Percentiles rank a stretch among this genome's conserved stretches.
Conservation (phyloP, 257 asterid species). For the Capsicum baccatum region DNA sequence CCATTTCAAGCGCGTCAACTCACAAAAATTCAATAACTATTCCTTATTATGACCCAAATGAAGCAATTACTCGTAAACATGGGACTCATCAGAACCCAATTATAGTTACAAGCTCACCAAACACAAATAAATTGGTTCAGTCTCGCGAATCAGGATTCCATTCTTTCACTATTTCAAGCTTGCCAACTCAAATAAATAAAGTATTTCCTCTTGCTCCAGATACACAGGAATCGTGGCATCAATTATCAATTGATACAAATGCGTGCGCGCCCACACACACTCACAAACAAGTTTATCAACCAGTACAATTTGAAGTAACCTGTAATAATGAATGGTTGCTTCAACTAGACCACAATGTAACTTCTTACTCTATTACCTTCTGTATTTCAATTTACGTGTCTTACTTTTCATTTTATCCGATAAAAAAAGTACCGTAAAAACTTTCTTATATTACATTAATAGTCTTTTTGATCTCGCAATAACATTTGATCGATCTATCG, state of each 20-base stretch:
- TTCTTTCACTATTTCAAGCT: too few species aligned
- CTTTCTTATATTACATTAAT: too few species aligned
- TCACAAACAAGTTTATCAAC: not conserved
- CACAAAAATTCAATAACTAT: not conserved
- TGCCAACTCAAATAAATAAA: not conserved
- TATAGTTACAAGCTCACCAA: not conserved
- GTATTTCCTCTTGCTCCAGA: not conserved
- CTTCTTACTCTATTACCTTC: not conserved
- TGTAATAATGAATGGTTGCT: not conserved
- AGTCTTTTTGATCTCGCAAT: not conserved
- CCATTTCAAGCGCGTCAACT: not conserved
- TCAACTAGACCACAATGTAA: not conserved
- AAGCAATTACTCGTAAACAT: not conserved
- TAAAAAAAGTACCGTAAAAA: too few species aligned
- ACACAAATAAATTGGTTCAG: not conserved
- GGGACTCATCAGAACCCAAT: not conserved
- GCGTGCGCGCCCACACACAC: not conserved
- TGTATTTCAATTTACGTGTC: not conserved
- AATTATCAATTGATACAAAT: not conserved
- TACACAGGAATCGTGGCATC: not conserved
- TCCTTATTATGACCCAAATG: not conserved
- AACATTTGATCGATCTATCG: not conserved
- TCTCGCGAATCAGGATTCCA: not conserved
- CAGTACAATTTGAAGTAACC: not conserved
- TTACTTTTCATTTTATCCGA: not conserved